Evolutionary conservation across 176 grass and related monocot species (phyloP), one percentile per base, ranked within the genome.

Genomic region (Guadua angustifolia): DNA sequence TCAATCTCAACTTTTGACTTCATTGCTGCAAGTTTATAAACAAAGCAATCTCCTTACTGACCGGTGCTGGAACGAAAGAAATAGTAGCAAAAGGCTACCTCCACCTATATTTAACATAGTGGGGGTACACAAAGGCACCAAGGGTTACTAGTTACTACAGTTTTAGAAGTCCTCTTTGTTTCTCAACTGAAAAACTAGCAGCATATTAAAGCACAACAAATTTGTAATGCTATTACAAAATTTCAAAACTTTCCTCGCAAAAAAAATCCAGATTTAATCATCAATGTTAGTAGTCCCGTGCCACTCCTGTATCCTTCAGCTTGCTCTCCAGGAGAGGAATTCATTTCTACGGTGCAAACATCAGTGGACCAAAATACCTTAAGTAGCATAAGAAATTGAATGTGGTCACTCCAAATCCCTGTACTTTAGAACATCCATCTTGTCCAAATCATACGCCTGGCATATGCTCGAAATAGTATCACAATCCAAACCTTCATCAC

Each of bases 371-470:
- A 85, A 50, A 61, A 50, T 14, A 60, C 7, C 35, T 75, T 67
- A 66, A 1, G 49, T 24, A 39, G 69, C 38, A 6, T 35, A 63
- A 62, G 66, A 43, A 71, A 65, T 32, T 69, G 63, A 15, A 63
- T 62, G 44, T 70, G 78, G 9, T 82, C 88, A 97, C 49, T 81
- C 92, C 45, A 88, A 66, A 77, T 93, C 82, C 50, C 78, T 94
- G 66, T 94, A 94, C 84, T 97, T 97, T 38, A 92, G 21, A 50
- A 97, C 85, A 70, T 92, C 95, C 15, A 92, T 87, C 84, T 88
- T 94, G 52, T 97, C 88, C 55, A 97, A 74, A 67, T 93, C 75
- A 58, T 88, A 97, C 49, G 65, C 63, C 64, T 89, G 49, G 74
- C 95, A 94, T 33, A 97, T 97, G 7, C 29, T 87, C 1, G 82